A percentile compares a stretch with the other conserved stretches of the same genome.
Evolutionary conservation across 805 yeast species (phyloP).

Genomic region (Barnettozyma californica): DNA sequence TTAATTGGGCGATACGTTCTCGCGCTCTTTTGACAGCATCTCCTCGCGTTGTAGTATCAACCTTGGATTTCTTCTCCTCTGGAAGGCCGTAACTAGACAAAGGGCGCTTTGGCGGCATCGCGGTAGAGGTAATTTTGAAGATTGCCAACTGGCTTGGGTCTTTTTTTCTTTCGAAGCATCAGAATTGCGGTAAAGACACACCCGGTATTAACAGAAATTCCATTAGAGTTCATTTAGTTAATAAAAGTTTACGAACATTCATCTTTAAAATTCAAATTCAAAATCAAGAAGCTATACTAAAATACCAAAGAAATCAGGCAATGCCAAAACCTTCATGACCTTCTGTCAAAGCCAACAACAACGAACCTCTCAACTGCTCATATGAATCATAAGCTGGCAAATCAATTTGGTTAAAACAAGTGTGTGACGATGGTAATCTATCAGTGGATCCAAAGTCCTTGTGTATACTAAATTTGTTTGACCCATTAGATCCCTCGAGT

Average conservation of each 20-base stretch:
- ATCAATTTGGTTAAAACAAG: conserved; percentile 94
- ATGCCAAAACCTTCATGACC: conserved; percentile 96
- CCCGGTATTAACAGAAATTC: too few species aligned
- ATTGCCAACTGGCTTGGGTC: not conserved
- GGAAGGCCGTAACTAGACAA: not conserved
- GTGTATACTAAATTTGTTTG: conserved; percentile 82
- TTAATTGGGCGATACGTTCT: conserved; percentile 11
- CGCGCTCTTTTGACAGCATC: conserved; percentile 9
- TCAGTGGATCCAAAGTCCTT: conserved; percentile 82
- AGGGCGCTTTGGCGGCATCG: conserved; percentile 7
- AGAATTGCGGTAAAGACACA: not conserved
- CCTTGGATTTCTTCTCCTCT: conserved; percentile 5
- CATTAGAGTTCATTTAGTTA: not conserved
- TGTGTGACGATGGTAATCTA: conserved; percentile 91
- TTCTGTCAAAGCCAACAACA: conserved; percentile 83
- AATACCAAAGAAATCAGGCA: conserved; percentile 36
- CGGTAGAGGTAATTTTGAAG: not conserved
- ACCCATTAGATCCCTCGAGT: conserved; percentile 81
- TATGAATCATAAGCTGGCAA: conserved; percentile 90
- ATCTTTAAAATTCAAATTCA: not conserved
- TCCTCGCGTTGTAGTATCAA: not conserved
- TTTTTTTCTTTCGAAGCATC: not conserved
- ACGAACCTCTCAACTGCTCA: conserved; percentile 74
- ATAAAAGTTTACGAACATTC: not conserved
- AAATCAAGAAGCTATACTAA: not conserved